These are phyloP conservation scores for Calocera cornea DNA, from an alignment of 768 basidiomycete genomes.

Conservation along the genomic window DNA sequence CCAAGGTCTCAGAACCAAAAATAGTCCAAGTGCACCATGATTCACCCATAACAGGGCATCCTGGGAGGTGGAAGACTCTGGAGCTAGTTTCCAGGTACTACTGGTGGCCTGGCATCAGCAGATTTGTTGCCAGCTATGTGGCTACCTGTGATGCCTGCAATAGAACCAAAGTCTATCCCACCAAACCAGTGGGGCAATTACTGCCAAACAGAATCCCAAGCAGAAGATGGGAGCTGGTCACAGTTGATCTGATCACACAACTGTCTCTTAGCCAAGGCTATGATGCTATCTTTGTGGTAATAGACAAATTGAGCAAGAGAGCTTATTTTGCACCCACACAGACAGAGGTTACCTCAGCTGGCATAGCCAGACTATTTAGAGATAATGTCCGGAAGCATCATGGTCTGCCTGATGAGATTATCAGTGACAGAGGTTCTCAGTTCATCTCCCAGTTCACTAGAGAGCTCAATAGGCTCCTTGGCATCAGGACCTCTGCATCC, in stretches of 20 bases:
- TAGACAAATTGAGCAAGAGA: constrained; percentile 30
- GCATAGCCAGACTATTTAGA: constrained; percentile 14
- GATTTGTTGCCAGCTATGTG: constrained; percentile 24
- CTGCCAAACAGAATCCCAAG: constrained; percentile 20
- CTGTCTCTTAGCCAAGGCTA: constrained; percentile 29
- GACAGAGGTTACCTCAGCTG: constrained; percentile 14
- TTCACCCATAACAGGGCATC: constrained; percentile 29
- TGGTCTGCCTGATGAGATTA: constrained; percentile 21
- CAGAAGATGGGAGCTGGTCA: constrained; percentile 24
- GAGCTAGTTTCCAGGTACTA: constrained; percentile 26
- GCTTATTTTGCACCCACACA: constrained; percentile 32
- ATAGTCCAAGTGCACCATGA: constrained; percentile 29
- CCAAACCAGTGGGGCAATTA: constrained; percentile 28
- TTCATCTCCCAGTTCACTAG: constrained; percentile 26
- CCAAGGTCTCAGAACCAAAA: constrained; percentile 3
- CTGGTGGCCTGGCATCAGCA: constrained; percentile 28
- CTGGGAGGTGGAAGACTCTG: constrained; percentile 26
- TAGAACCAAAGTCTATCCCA: constrained; percentile 24
- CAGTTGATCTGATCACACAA: constrained; percentile 27
- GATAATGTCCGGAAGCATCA: constrained; percentile 20
- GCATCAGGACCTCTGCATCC: constrained; percentile 24
- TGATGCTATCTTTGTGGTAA: constrained; percentile 29
- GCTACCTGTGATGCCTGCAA: constrained; percentile 27
- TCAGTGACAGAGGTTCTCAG: constrained; percentile 21
- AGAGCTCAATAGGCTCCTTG: constrained; percentile 22